Percentiles rank a stretch among this genome's conserved stretches.
Evolutionary conservation across 495 filamentous ascomycete species (phyloP).

Genomic region (Penicillium chermesinum): DNA sequence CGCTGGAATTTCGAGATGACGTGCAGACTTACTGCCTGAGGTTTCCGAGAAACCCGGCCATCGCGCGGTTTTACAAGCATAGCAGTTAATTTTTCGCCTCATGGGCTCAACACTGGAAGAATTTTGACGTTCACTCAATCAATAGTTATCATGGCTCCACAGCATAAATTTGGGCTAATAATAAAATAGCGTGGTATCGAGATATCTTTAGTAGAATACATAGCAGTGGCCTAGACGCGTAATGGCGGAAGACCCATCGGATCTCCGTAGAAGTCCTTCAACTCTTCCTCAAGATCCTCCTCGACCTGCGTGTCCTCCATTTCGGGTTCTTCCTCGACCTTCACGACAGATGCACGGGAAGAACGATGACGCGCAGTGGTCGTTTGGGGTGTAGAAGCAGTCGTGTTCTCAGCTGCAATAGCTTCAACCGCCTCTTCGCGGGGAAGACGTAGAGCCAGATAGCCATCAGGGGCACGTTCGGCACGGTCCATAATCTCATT

Average conservation of each 20-base stretch:
- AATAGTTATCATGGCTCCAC: no score
- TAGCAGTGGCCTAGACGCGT: background rate
- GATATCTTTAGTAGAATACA: background rate
- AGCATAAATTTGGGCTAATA: no score
- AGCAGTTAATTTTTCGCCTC: no score
- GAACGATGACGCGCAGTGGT: constrained; percentile 22
- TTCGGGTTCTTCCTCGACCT: constrained; percentile 35
- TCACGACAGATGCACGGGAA: constrained; percentile 18
- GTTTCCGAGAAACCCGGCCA: constrained; percentile 1
- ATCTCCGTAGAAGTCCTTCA: constrained; percentile 41
- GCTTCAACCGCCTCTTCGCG: constrained; percentile 32
- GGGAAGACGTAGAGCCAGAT: constrained; percentile 62
- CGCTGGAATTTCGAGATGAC: constrained; percentile 15
- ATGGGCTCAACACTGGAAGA: no score
- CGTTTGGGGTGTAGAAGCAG: constrained; percentile 10
- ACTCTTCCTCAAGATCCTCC: constrained; percentile 39
- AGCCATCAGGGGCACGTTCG: constrained; percentile 63
- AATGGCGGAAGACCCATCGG: constrained; percentile 31
- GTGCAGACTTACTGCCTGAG: constrained; percentile 20
- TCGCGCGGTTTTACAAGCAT: background rate
- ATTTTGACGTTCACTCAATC: no score
- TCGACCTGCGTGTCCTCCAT: constrained; percentile 25
- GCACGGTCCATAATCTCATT: constrained; percentile 73
- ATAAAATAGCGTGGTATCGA: no score
- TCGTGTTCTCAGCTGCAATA: constrained; percentile 27